Base-by-base conservation (phyloP, 2,329 filamentous ascomycete genomes). In the Exophiala bonariae region DNA sequence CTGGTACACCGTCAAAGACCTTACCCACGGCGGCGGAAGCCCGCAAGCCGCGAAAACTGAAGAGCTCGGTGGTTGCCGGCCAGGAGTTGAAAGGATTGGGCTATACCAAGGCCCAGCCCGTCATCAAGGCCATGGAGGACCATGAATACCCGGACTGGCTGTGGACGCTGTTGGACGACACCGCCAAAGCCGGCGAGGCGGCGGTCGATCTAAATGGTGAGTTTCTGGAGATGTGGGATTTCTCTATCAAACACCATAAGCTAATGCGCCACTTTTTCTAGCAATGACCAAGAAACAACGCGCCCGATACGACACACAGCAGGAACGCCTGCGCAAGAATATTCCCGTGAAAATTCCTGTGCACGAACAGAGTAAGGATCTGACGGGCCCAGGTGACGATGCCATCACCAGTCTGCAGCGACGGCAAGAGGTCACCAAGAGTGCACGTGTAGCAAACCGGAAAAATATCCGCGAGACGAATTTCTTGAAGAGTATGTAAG, bases 131-230 rank as follows among this genome's bases (percentile, higher is more conserved):
- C 10, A 51, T 66, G 59, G 71, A 75, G 45, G 72, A 75, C 52
- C 62, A 65, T 33, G 72, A 74, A 54, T 75, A 75, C 54, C 72
- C 72, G 11, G 67, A 72, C 11, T 75, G 72, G 72, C 52, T 75
- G 43, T 75, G 72, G 72, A 61, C 55, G 3, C 57, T 75, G 47
- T 54, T 74, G 48, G 68, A 71, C 41, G 61, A 66, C 44, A 63
- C 59, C 46, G 65, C 63, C 37, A 55, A 65, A 19, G 64, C 64
- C 40, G 58, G 51, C 4, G 58, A 62, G 14, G 49, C 61, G 47
- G 66, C 66, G 41, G 66, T 71, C 31, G 70, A 72, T 52, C 55
- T 63, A 31, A 65, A 60, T 58, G 64, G 67, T 72, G 71, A 49
- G 66, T 60, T 45, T 4, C 16, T 22, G 16, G 45, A 20, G 31